Evolutionary conservation across 73 alveolate species (phyloP), one percentile per base, ranked within the genome.

Genomic region (Blepharisma stoltei): DNA sequence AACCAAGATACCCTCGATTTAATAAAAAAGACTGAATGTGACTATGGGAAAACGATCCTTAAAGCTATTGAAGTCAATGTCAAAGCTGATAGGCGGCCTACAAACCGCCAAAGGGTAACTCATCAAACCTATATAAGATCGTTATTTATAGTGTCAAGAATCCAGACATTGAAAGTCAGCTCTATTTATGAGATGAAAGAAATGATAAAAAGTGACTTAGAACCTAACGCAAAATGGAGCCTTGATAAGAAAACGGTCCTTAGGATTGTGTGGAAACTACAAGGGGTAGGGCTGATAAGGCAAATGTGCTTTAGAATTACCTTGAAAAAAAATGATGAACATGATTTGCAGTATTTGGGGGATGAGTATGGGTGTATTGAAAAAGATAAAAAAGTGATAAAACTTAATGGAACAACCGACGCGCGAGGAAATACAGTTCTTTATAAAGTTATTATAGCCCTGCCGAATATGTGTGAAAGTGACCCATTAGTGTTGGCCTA

Each of bases 211-310:
- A 60, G 18, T 2, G 73, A 60, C 2, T 47, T 60, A 18, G 73
- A 60, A 60, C 73, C 73, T 2, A 60, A 60, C 5, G 73, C 73
- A 38, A 60, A 60, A 60, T 60, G 73, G 73, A 1, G 73, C 23
- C 73, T 60, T 60, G 73, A 60, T 5, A 60, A 60, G 23, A 60
- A 60, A 60, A 60, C 73, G 23, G 73, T 60, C 48, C 47, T 60
- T 0, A 60, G 73, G 5, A 60, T 60, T 4, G 23, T 60, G 11
- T 60, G 73, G 73, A 60, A 60, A 5, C 73, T 60, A 2, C 37
- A 38, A 9, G 23, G 23, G 14, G 14, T n/a, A 14, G 73, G 73
- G 45, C 47, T 60, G 11, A 5, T 60, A 18, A 60, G 23, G 5
- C 46, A 60, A 60, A 8, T 60, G 11, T 60, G 73, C 73, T 60